These are phyloP conservation scores for Capronia americana DNA, from an alignment of 2,329 filamentous ascomycete species.

Conservation along the genomic window DNA sequence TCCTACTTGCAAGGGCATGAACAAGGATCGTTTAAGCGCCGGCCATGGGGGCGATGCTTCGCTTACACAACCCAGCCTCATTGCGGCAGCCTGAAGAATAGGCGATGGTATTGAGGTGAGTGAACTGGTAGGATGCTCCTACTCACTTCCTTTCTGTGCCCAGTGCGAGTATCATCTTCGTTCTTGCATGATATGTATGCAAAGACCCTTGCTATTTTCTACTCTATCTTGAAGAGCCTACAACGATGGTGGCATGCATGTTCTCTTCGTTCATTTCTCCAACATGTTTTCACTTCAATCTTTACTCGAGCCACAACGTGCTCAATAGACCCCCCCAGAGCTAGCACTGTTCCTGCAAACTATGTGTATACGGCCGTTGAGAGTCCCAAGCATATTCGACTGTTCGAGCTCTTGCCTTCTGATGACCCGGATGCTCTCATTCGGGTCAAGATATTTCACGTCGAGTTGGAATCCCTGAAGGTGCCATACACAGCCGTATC, in stretches of 20 bases:
- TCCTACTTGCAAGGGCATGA: neutral
- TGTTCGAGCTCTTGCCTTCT: constrained; percentile 21
- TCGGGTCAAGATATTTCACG: constrained; percentile 16
- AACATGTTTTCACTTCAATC: too few species aligned
- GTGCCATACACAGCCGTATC: constrained; percentile 25
- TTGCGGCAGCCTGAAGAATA: neutral
- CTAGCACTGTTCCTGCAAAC: neutral
- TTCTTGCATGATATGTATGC: neutral
- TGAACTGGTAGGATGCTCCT: too few species aligned
- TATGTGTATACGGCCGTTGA: constrained; percentile 17
- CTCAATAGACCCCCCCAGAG: too few species aligned
- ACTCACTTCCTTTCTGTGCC: too few species aligned
- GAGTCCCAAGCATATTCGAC: constrained; percentile 15
- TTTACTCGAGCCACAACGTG: too few species aligned
- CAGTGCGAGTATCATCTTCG: too few species aligned
- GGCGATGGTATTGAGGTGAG: neutral
- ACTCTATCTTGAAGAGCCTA: neutral
- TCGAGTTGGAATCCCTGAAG: neutral
- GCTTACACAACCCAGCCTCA: neutral
- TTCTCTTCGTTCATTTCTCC: too few species aligned
- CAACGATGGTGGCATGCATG: too few species aligned
- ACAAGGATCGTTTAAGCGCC: neutral
- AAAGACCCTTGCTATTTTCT: neutral
- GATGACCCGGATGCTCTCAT: neutral
- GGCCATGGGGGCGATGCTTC: neutral